Evolutionary conservation across 768 basidiomycete species (phyloP).

Genomic region (Russula foetens): DNA sequence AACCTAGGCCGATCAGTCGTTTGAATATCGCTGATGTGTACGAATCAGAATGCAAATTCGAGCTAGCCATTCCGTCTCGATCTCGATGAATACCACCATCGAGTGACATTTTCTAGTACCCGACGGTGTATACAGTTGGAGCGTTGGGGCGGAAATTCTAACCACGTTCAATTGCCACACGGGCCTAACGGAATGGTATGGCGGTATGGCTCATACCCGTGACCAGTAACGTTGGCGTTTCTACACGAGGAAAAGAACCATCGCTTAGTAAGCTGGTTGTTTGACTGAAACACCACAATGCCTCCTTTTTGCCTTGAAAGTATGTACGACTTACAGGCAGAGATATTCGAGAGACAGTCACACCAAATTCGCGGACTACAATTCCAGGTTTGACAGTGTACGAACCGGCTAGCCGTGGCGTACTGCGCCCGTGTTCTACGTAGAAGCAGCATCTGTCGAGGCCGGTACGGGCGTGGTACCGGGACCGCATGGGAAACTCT

Average conservation of each 20-base stretch:
- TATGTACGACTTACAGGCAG: not conserved
- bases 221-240: too few species aligned
- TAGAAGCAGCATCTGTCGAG: not conserved
- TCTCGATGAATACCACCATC: too few species aligned
- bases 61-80: too few species aligned
- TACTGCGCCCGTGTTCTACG: not conserved
- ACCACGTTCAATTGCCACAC: too few species aligned
- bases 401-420: not conserved
- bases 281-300: not conserved
- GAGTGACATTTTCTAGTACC: too few species aligned
- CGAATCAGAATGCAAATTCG: too few species aligned
- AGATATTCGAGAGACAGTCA: not conserved
- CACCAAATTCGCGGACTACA: not conserved
- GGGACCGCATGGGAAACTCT: not conserved
- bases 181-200: too few species aligned
- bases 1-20: too few species aligned
- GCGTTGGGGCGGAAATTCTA: too few species aligned
- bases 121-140: too few species aligned
- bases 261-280: not conserved
- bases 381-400: not conserved
- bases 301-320: not conserved
- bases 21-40: too few species aligned
- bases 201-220: too few species aligned
- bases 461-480: not conserved
- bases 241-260: not conserved